Evolutionary conservation across 1,284 basidiomycete species (phyloP).

Genomic region (Ustanciosporium gigantosporum): DNA sequence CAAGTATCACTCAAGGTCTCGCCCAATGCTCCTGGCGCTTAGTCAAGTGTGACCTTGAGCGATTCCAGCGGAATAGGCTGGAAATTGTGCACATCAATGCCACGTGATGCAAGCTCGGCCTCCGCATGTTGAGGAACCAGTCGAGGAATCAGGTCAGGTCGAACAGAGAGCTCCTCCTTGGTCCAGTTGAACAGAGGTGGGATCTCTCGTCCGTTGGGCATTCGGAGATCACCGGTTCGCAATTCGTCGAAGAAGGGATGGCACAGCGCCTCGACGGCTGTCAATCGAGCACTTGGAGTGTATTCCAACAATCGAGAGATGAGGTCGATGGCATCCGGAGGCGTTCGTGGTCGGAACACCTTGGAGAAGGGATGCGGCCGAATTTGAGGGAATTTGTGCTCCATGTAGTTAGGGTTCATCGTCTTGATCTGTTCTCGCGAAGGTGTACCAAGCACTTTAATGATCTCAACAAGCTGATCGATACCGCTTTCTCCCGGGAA

Average conservation of each 20-base stretch:
- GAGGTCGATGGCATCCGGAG: conserved; percentile 92
- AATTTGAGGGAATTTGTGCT: conserved; percentile 99
- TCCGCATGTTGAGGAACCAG: conserved; percentile 89
- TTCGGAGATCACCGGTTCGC: conserved; percentile 74
- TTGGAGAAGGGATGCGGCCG: conserved; percentile 72
- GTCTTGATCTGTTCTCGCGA: conserved; percentile 99
- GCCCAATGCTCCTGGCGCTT: no score
- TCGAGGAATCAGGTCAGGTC: conserved; percentile 87
- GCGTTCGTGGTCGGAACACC: conserved; percentile 97
- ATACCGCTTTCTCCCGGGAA: conserved; percentile 99
- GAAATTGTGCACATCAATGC: conserved; percentile 87
- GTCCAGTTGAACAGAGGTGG: conserved; percentile 95
- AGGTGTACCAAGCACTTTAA: conserved; percentile 98
- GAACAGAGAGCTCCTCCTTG: conserved; percentile 91
- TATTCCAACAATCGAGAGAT: conserved; percentile 95
- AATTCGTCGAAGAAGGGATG: conserved; percentile 98
- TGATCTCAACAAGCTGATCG: conserved; percentile 98
- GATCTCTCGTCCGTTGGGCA: conserved; percentile 96
- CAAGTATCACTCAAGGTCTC: no score
- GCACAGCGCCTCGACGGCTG: conserved; percentile 78
- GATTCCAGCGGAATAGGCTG: conserved; percentile 61
- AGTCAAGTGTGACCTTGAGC: conserved; percentile 60
- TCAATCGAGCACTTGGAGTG: conserved; percentile 88
- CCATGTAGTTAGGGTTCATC: conserved; percentile 99
- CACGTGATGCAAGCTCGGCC: conserved; percentile 79